These are phyloP conservation scores for Fusarium kyushuense DNA, from an alignment of 2,329 filamentous ascomycete genomes.

Conservation along the genomic window DNA sequence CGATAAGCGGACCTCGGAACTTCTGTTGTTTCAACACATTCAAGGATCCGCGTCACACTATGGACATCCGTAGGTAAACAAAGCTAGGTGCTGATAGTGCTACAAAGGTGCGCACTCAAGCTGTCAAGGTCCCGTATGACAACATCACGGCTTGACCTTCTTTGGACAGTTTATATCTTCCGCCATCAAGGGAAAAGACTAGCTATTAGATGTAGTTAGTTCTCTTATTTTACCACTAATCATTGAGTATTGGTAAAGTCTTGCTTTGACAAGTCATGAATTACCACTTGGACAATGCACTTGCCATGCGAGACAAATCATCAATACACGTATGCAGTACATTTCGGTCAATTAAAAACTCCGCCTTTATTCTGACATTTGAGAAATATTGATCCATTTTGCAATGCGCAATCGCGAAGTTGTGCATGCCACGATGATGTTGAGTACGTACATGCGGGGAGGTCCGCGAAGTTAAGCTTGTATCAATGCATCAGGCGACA, in stretches of 20 bases:
- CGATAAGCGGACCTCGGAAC: slow-evolving; percentile 20
- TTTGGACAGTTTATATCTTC: neutral
- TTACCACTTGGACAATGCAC: neutral
- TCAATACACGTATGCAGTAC: neutral
- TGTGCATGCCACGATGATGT: no score
- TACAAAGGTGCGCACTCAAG: neutral
- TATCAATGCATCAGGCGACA: neutral
- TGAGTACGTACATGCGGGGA: no score
- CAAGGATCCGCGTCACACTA: slow-evolving; percentile 2
- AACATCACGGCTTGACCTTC: neutral
- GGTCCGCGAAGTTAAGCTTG: no score
- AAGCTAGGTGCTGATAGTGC: slow-evolving; percentile 10
- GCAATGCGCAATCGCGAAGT: no score
- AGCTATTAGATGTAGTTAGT: neutral
- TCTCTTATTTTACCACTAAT: neutral
- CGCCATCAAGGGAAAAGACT: neutral
- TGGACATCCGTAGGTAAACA: slow-evolving; percentile 1
- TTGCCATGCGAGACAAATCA: neutral
- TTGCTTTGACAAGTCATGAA: neutral
- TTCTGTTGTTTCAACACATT: slow-evolving; percentile 14
- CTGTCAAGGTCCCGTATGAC: neutral
- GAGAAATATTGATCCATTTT: neutral
- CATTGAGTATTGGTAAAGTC: neutral
- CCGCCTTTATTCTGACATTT: neutral
- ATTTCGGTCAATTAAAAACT: neutral